Evolutionary conservation across 106 monocot species (phyloP), one percentile per base, ranked within the genome.

Genomic region (Platanthera guangdongensis): DNA sequence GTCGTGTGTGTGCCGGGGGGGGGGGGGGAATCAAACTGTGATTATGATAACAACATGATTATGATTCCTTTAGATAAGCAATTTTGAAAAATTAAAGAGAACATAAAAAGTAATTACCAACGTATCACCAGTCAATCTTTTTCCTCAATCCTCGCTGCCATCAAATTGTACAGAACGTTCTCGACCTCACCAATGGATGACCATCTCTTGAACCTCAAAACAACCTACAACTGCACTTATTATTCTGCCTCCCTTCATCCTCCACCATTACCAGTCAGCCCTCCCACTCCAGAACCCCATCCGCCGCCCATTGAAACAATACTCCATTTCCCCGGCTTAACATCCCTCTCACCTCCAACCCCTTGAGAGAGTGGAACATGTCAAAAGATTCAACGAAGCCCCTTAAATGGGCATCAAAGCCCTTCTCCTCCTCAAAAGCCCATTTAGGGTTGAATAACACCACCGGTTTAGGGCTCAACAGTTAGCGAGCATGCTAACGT

Each of bases 381-480:
- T 88, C 83, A 69, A 97, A 97, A 1, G 97, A 94, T 8, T 73
- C 86, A 9, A 83, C 53, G 57, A 97, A 97, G 64, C 73, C 82
- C 55, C 49, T 59, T 64, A 85, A 8, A 9, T 78, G 77, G 19
- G 57, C 68, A 6, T 52, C 81, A 47, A 93, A 78, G 5, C 70
- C 83, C 32, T 75, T 72, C 77, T 93, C 90, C 57, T 92, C 91
- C 18, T 92, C 97, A 72, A 89, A 89, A 12, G 75, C 82, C 97
- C 97, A 97, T 21, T 53, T 82, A 28, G 97, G 97, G 76, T 97
- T 97, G 79, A 97, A 92, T 80, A 97, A 45, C 10, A 97, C 83
- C 28, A 88, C 83, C 10, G 97, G 97, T 74, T 82, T 94, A 11
- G 89, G 88, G 70, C 86, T 65, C 62, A 92, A 10, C 9, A 67